Evolutionary conservation across 116 monocot genomes (phyloP), one percentile per base, ranked within the genome.

Genomic region (Cymodocea nodosa): DNA sequence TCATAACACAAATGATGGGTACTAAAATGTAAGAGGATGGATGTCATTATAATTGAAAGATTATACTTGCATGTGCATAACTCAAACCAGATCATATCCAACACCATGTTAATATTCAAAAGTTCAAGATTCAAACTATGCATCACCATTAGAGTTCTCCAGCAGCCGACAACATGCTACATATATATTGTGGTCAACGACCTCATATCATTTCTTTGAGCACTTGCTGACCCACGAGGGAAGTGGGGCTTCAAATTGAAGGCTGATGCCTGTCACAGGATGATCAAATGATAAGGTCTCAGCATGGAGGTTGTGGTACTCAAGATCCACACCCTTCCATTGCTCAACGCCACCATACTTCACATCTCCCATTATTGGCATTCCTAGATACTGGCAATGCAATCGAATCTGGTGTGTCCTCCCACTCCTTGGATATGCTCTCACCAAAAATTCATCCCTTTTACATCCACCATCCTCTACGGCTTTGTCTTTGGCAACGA

Each of bases 391-490:
- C 77, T 95, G 95, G 35, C 95, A 95, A 23, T 95, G 95, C 20
- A 95, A 66, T 3, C 95, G 80, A 39, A 95, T 87, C 71, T 95
- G 95, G 76, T 95, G 95, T 7, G 95, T 95, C 58, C 95, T 69
- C 35, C 95, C 95, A 56, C 87, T 95, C 71, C 79, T 54, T 15
- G 95, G 95, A 22, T 74, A 79, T 17, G 87, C 90, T 71, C 90
- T 90, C 35, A 95, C 69, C 69, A 95, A 69, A n/a, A 90, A 23
- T 66, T 76, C 77, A 68, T 74, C 68, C 10, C 5, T 51, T 6
- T 50, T 65, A 22, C 49, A 62, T 4, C 34, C 70, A 56, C 54
- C 69, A 56, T 51, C 62, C 63, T 51, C 73, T 72, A 50, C 77
- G 18, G 12, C 76, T 79, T 22, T 35, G 20, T 52, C 67, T 44